Evolutionary conservation across 768 basidiomycete genomes (phyloP).

Genomic region (Russula brevipes): DNA sequence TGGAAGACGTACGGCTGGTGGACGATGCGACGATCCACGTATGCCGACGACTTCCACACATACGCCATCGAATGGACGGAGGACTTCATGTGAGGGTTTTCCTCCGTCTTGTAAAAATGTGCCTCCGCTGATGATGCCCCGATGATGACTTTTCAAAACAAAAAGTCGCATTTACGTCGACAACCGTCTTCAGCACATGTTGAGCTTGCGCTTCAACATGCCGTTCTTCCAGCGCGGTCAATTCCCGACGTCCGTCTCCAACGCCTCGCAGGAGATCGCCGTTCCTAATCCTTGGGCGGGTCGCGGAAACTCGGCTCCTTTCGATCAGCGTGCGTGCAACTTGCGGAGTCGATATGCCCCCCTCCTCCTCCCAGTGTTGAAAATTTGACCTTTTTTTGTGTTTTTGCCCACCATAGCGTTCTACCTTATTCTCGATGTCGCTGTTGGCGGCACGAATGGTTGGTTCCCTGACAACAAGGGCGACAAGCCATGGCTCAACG

Average conservation of each 20-base stretch:
- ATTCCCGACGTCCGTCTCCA: slow-evolving; percentile 55
- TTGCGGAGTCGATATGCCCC: neutral
- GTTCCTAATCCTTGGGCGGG: slow-evolving; percentile 73
- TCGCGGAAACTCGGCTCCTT: slow-evolving; percentile 65
- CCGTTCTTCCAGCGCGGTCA: slow-evolving; percentile 74
- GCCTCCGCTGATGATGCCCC: slow-evolving; percentile 17
- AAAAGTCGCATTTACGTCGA: slow-evolving; percentile 75
- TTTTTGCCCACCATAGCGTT: slow-evolving; percentile 46
- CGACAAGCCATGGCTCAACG: slow-evolving; percentile 78
- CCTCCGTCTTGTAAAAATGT: neutral
- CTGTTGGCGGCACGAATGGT: slow-evolving; percentile 83
- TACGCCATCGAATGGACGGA: slow-evolving; percentile 83
- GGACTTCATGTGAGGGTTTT: slow-evolving; percentile 58
- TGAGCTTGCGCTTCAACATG: slow-evolving; percentile 63
- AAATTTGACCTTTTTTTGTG: neutral
- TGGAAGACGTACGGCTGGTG: slow-evolving; percentile 76
- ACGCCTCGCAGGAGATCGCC: slow-evolving; percentile 58
- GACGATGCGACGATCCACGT: slow-evolving; percentile 60
- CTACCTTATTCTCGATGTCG: slow-evolving; percentile 80
- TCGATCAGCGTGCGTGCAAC: slow-evolving; percentile 58
- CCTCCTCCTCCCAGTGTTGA: too few species aligned
- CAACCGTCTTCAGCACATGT: slow-evolving; percentile 68
- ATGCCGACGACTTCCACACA: slow-evolving; percentile 71
- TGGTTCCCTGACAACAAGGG: slow-evolving; percentile 85
- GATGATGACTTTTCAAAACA: neutral